phyloP scores from a whole-genome alignment of 352 stramenopile genomes.

The Albugo laibachii region DNA sequence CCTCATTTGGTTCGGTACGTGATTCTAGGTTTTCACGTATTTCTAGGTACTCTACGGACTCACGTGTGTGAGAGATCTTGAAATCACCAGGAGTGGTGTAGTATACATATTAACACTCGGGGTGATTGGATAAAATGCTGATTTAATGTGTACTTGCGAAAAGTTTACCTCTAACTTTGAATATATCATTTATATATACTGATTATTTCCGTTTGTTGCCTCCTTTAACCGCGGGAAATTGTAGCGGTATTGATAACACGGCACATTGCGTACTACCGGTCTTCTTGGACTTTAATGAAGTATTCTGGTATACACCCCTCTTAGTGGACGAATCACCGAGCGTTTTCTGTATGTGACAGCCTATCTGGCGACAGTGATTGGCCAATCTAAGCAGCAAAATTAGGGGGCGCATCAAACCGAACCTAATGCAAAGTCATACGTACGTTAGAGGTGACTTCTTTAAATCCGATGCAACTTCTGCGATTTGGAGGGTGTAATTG shows the following conservation, averaged over 20 bases:
- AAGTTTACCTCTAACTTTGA: neutral
- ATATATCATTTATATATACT: neutral
- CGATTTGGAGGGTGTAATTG: conserved; percentile 52
- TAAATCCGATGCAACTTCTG: conserved; percentile 39
- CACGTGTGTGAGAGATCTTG: conserved; percentile 14
- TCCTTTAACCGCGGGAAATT: conserved; percentile 52
- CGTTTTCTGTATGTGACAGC: conserved; percentile 44
- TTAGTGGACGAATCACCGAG: conserved; percentile 18
- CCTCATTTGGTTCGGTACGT: conserved; percentile 21
- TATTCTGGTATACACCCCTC: conserved; percentile 23
- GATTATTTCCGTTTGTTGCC: conserved; percentile 7
- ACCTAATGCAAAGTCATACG: conserved; percentile 1
- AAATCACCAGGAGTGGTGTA: neutral
- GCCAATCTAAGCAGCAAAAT: conserved; percentile 14
- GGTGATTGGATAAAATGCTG: neutral
- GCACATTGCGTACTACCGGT: conserved; percentile 20
- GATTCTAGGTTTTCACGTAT: conserved; percentile 31
- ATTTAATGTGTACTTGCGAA: neutral
- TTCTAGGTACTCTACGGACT: conserved; percentile 49
- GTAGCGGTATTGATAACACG: conserved; percentile 54
- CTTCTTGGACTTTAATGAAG: conserved; percentile 43
- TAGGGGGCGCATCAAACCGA: neutral
- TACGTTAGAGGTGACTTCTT: conserved; percentile 31
- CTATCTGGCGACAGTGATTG: conserved; percentile 49
- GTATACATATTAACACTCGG: neutral